Evolutionary conservation across 2,329 filamentous ascomycete species (phyloP), one percentile per base, ranked within the genome.

Genomic region (Ophiocordyceps camponoti-leonardi): DNA sequence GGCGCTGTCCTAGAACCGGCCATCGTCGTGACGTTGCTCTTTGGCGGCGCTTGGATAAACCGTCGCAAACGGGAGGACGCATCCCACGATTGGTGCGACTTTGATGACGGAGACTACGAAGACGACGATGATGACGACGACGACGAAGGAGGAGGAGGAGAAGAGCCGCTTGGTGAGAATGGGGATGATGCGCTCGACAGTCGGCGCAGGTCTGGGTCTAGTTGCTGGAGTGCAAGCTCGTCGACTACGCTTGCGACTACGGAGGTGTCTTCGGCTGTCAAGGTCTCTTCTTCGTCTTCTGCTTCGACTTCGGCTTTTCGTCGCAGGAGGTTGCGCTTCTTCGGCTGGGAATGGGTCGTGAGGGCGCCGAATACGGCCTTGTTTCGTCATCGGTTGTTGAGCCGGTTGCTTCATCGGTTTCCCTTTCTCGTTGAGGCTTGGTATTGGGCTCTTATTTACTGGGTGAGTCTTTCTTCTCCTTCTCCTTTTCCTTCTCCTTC

Each of bases 371-470:
- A 83, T 57, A 81, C 78, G 1, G 63, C 64, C 37, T 63, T 73
- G 7, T 81, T 79, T 54, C 67, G 71, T 50, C 68, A 74, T 49
- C 71, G 74, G 42, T 61, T 80, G 13, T 64, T 83, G 44, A 82
- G 77, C 56, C 69, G 80, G 5, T 52, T 86, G 33, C 67, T 86
- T 14, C 68, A 68, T 47, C 79, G 75, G 55, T 76, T 83, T 51
- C 82, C 83, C 0, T 86, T 86, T 56, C 59, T 86, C 26, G 77
- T 79, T 1, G 83, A 86, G 60, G 79, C 75, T 39, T 86, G 86
- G 44, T 86, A 86, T 64, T 86, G 81, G 80, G 81, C 45, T 8
- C 43, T 50, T 22, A 44, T 50, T n/a, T 50, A 50, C 33, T 50
- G 49, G 49, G 49, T 50, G 37, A 30, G 43, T 30, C 22, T 35